phyloP scores from a whole-genome alignment of 2,329 filamentous ascomycete species.

The Alternaria panax region DNA sequence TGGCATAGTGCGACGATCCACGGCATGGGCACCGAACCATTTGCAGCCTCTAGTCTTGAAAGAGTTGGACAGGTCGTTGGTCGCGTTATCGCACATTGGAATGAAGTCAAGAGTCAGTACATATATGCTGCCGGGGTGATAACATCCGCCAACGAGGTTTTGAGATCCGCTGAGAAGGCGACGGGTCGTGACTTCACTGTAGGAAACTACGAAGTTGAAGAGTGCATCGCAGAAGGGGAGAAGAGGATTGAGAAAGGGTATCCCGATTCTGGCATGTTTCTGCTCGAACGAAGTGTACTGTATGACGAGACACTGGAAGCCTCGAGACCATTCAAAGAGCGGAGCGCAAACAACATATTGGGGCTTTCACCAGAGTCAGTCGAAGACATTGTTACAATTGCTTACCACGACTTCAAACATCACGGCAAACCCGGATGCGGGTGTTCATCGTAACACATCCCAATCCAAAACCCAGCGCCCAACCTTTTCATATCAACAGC shows the following conservation, averaged over 20 bases:
- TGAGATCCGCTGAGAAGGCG: slow-evolving; percentile 36
- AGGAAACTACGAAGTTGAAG: slow-evolving; percentile 43
- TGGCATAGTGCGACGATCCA: slow-evolving; percentile 52
- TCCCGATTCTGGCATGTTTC: slow-evolving; percentile 49
- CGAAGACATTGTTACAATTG: slow-evolving; percentile 24
- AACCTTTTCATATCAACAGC: neutral
- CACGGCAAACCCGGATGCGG: slow-evolving; percentile 44
- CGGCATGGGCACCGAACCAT: slow-evolving; percentile 45
- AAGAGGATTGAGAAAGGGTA: slow-evolving; percentile 47
- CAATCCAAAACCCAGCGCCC: neutral
- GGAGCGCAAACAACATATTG: slow-evolving; percentile 30
- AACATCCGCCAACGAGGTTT: slow-evolving; percentile 44
- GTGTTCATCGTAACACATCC: slow-evolving; percentile 34
- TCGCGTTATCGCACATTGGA: slow-evolving; percentile 41
- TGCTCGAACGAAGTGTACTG: slow-evolving; percentile 50
- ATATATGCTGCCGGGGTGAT: slow-evolving; percentile 45
- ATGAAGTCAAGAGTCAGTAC: slow-evolving; percentile 45
- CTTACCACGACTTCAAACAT: slow-evolving; percentile 30
- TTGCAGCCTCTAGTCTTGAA: slow-evolving; percentile 46
- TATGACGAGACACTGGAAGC: slow-evolving; percentile 43
- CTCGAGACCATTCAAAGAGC: slow-evolving; percentile 34
- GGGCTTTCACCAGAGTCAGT: slow-evolving; percentile 28
- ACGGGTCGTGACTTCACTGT: slow-evolving; percentile 41
- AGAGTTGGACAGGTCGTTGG: slow-evolving; percentile 42
- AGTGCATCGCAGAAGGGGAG: slow-evolving; percentile 46